Percentiles rank a stretch among this genome's conserved stretches.
Conservation (phyloP, 331 rosid genomes). For the Dryas integrifolia region DNA sequence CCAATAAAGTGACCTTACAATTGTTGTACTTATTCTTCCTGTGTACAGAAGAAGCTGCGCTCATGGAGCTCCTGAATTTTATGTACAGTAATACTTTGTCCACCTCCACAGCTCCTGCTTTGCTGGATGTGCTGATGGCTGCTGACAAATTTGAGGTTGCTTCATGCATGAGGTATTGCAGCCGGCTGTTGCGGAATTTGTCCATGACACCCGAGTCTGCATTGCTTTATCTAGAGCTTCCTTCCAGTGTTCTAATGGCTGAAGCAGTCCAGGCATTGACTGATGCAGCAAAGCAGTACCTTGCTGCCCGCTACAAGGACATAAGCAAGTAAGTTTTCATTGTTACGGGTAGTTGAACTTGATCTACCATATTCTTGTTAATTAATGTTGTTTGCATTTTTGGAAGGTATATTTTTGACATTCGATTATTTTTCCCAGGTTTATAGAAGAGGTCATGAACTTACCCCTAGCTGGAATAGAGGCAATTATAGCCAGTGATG, state of each 20-base stretch:
- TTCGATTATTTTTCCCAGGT: slow-evolving; percentile 50
- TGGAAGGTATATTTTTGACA: slow-evolving; percentile 15
- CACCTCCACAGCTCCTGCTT: slow-evolving; percentile 60
- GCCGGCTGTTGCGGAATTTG: slow-evolving; percentile 57
- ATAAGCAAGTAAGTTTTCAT: slow-evolving; percentile 63
- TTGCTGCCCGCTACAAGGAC: slow-evolving; percentile 81
- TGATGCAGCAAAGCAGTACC: slow-evolving; percentile 91
- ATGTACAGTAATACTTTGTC: slow-evolving; percentile 77
- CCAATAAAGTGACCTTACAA: slow-evolving; percentile 16
- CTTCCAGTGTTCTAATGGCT: slow-evolving; percentile 85
- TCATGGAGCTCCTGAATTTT: slow-evolving; percentile 92
- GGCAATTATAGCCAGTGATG: slow-evolving; percentile 83
- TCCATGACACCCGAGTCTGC: slow-evolving; percentile 94
- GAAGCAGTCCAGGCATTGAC: slow-evolving; percentile 91
- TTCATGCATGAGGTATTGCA: slow-evolving; percentile 91
- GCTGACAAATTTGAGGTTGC: slow-evolving; percentile 98
- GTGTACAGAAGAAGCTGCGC: slow-evolving; percentile 85
- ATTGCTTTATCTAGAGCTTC: slow-evolving; percentile 86
- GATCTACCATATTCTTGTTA: not conserved
- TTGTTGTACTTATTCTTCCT: slow-evolving; percentile 21
- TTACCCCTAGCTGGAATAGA: slow-evolving; percentile 89
- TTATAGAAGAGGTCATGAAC: slow-evolving; percentile 77
- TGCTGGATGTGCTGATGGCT: slow-evolving; percentile 92
- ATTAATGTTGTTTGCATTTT: not conserved
- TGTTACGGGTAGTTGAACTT: slow-evolving; percentile 2